Conservation (phyloP, 495 filamentous ascomycete species). For the Penicillium simplicissimum region DNA sequence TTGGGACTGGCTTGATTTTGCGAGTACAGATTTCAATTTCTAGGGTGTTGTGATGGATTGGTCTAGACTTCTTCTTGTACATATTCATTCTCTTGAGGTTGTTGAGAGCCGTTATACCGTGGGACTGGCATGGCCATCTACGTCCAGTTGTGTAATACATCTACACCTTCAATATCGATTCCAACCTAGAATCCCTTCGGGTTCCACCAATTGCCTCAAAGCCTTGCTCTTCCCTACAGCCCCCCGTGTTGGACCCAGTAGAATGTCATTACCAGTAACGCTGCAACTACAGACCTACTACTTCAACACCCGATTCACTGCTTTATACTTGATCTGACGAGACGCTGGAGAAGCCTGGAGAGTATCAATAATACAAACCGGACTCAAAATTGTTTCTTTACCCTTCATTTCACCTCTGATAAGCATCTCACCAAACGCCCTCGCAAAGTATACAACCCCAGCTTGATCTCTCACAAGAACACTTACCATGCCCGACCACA, state of each 20-base stretch:
- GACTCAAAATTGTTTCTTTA: background rate
- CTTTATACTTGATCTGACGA: no score
- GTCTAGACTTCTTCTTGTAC: background rate
- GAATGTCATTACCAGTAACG: background rate
- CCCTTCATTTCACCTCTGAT: background rate
- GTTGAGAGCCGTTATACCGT: background rate
- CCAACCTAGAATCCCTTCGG: no score
- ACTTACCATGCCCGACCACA: conserved; percentile 8
- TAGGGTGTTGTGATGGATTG: background rate
- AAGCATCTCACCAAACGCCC: background rate
- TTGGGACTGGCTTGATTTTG: conserved; percentile 63
- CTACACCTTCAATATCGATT: background rate
- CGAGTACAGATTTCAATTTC: conserved; percentile 47
- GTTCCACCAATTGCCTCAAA: no score
- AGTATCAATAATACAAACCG: background rate
- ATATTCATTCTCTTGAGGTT: background rate
- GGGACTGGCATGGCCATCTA: background rate
- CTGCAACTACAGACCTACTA: background rate
- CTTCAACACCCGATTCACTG: no score
- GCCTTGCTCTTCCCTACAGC: background rate
- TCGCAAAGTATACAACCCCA: background rate
- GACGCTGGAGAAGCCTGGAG: no score
- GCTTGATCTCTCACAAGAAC: background rate
- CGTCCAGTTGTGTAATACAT: background rate
- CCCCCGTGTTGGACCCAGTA: background rate